Evolutionary conservation across 2,329 filamentous ascomycete genomes (phyloP).

Genomic region (Pseudopyrenochaeta lycopersici): DNA sequence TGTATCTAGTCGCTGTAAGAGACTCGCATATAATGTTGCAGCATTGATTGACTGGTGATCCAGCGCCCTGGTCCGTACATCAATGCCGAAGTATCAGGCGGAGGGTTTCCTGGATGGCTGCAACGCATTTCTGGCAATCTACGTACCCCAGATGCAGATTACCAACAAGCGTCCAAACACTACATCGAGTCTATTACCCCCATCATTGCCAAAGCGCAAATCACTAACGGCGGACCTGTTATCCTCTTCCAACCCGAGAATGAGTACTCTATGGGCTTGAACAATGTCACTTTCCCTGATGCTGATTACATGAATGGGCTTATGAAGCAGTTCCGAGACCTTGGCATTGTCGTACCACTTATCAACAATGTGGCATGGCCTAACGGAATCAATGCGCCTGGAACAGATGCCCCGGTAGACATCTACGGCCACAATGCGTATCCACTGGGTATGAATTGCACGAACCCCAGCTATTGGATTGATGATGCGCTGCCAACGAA

Average conservation of each 20-base stretch:
- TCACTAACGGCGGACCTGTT: constrained; percentile 80
- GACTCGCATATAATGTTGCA: no score
- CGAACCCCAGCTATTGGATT: constrained; percentile 69
- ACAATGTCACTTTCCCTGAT: constrained; percentile 66
- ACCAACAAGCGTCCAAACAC: constrained; percentile 70
- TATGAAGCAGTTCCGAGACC: constrained; percentile 70
- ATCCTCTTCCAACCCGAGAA: constrained; percentile 83
- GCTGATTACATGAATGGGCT: constrained; percentile 73
- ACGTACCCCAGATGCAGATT: constrained; percentile 69
- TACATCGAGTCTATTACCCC: constrained; percentile 62
- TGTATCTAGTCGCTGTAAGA: constrained; percentile 74
- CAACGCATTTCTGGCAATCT: constrained; percentile 69
- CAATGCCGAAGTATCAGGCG: constrained; percentile 78
- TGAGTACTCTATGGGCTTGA: constrained; percentile 69
- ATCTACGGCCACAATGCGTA: constrained; percentile 73
- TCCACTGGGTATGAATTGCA: constrained; percentile 67
- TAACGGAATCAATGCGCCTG: constrained; percentile 68
- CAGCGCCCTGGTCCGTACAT: constrained; percentile 72
- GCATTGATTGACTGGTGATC: constrained; percentile 6
- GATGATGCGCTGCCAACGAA: constrained; percentile 62
- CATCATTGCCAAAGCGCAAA: constrained; percentile 78
- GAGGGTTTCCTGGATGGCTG: constrained; percentile 82
- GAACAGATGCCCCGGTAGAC: constrained; percentile 64
- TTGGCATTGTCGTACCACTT: constrained; percentile 75
- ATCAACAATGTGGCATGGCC: constrained; percentile 74